Evolutionary conservation across 352 stramenopile species (phyloP).

Genomic region (Phytopythium boreale): DNA sequence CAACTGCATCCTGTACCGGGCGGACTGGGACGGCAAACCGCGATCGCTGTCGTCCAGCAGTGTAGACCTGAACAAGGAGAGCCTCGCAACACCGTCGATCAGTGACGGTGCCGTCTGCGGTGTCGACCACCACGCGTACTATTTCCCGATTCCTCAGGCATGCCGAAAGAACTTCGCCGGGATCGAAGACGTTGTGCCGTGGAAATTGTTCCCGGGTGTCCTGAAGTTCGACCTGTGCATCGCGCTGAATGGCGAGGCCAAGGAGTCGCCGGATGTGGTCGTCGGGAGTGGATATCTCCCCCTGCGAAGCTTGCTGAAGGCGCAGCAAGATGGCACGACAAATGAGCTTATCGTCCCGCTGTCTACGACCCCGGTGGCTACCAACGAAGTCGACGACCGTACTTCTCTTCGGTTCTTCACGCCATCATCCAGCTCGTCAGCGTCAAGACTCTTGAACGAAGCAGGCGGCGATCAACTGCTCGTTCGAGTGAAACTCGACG

Average conservation of each 20-base stretch:
- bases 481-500: conserved; percentile 49
- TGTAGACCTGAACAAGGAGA: background rate
- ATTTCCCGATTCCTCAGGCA: conserved; percentile 76
- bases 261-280: conserved; percentile 64
- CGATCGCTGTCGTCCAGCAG: conserved; percentile 3
- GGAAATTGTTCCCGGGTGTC: conserved; percentile 68
- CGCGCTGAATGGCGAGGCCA: conserved; percentile 63
- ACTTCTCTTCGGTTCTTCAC: conserved; percentile 5
- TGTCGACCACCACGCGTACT: conserved; percentile 81
- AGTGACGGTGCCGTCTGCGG: conserved; percentile 27
- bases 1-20: conserved; percentile 23
- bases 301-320: conserved; percentile 39
- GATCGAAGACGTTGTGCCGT: conserved; percentile 71
- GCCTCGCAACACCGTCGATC: background rate
- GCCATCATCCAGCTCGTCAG: background rate
- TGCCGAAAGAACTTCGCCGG: conserved; percentile 75
- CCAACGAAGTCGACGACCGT: background rate
- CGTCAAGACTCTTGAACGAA: conserved; percentile 13
- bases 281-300: conserved; percentile 49
- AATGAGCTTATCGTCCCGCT: conserved; percentile 38
- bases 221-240: conserved; percentile 76
- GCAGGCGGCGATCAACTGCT: conserved; percentile 37
- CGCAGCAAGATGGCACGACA: conserved; percentile 18
- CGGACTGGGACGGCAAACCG: background rate
- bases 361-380: conserved; percentile 10